A percentile compares a stretch with the other conserved stretches of the same genome.
phyloP scores from a whole-genome alignment of 2,329 filamentous ascomycete genomes.

The Phaeosphaeriaceae sp. region DNA sequence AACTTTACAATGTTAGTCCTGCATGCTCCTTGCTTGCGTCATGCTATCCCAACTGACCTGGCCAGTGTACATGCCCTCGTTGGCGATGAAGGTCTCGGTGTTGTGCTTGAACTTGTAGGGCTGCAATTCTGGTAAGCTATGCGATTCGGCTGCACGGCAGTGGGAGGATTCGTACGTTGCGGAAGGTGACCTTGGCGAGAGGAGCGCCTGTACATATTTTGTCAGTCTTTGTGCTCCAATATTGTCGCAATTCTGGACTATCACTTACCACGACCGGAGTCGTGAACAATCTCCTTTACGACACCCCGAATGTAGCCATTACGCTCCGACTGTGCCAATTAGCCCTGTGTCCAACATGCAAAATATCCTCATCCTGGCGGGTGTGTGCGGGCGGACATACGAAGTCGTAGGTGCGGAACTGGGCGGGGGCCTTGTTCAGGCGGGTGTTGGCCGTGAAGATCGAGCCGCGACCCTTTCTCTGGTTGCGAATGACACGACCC shows the following conservation, averaged over 20 bases:
- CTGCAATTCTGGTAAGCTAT: conserved; percentile 30
- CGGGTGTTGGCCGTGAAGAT: conserved; percentile 73
- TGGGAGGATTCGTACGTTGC: conserved; percentile 62
- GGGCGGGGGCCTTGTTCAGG: conserved; percentile 92
- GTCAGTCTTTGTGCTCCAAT: conserved; percentile 26
- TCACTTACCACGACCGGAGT: conserved; percentile 86
- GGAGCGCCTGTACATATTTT: conserved; percentile 63
- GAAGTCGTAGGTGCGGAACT: conserved; percentile 97
- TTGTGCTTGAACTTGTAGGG: conserved; percentile 98
- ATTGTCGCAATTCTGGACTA: conserved; percentile 9
- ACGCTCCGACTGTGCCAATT: conserved; percentile 70
- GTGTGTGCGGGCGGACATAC: conserved; percentile 49
- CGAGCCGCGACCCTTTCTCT: conserved; percentile 75
- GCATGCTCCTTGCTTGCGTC: conserved; percentile 1
- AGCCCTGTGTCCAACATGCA: conserved; percentile 41
- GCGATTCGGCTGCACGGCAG: conserved; percentile 6
- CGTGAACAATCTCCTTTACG: conserved; percentile 99
- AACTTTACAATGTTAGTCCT: conserved; percentile 60
- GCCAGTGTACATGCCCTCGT: conserved; percentile 99
- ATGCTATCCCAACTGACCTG: conserved; percentile 61
- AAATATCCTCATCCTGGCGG: conserved; percentile 23
- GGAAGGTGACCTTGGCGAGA: conserved; percentile 95
- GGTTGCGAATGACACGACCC: conserved; percentile 79
- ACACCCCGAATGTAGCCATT: conserved; percentile 98
- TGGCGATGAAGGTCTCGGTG: conserved; percentile 99